These are phyloP conservation scores for Colletotrichum falcatum DNA, from an alignment of 2,329 filamentous ascomycete genomes.

Conservation along the genomic window DNA sequence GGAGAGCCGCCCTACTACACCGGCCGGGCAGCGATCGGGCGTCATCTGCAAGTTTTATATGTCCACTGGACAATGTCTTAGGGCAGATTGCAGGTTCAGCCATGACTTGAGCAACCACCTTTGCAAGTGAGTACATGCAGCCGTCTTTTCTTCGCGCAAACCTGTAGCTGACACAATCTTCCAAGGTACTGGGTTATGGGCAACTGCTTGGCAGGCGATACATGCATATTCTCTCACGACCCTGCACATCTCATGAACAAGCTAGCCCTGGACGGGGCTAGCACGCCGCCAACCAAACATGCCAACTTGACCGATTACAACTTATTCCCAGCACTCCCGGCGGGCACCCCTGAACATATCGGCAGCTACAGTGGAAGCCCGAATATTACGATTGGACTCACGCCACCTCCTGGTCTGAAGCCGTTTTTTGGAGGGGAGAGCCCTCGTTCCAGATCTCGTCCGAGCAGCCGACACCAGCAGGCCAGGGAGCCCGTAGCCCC, in stretches of 20 bases:
- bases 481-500: slow-evolving; percentile 73
- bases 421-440: slow-evolving; percentile 70
- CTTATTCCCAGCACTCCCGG: slow-evolving; percentile 82
- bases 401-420: slow-evolving; percentile 78
- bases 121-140: slow-evolving; percentile 83
- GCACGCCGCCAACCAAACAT: slow-evolving; percentile 73
- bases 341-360: slow-evolving; percentile 69
- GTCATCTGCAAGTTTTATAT: slow-evolving; percentile 98
- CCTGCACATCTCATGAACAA: slow-evolving; percentile 87
- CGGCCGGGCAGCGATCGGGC: slow-evolving; percentile 81
- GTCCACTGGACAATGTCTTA: slow-evolving; percentile 92
- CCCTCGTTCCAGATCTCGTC: slow-evolving; percentile 82
- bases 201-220: slow-evolving; percentile 92
- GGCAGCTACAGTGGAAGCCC: slow-evolving; percentile 64
- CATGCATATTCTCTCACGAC: slow-evolving; percentile 97
- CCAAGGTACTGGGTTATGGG: slow-evolving; percentile 93
- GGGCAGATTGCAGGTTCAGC: slow-evolving; percentile 96
- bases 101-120: slow-evolving; percentile 96
- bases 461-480: slow-evolving; percentile 83
- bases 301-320: slow-evolving; percentile 82
- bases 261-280: slow-evolving; percentile 77
- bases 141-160: neutral
- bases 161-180: slow-evolving; percentile 9
- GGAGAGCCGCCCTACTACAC: slow-evolving; percentile 80
- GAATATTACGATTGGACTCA: slow-evolving; percentile 66